Conservation (phyloP, 495 filamentous ascomycete genomes). For the Sphaerosporella brunnea region DNA sequence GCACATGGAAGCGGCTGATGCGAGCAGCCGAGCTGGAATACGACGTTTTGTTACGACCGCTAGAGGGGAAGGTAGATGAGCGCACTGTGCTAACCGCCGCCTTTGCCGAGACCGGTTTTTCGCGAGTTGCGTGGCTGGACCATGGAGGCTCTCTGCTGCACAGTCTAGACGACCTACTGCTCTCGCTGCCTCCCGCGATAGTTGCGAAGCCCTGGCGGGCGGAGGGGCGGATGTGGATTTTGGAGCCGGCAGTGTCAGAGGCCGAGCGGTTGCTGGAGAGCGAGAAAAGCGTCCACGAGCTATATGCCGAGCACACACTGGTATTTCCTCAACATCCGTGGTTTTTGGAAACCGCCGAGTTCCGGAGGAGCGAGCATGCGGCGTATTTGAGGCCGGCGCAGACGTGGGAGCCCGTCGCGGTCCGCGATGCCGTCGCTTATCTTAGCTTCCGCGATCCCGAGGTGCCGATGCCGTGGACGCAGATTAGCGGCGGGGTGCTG, state of each 20-base stretch:
- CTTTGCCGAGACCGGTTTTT: constrained; percentile 51
- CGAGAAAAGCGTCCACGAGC: too few species aligned
- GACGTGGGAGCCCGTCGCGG: constrained; percentile 48
- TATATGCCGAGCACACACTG: too few species aligned
- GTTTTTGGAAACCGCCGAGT: constrained; percentile 52
- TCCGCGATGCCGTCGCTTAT: constrained; percentile 49
- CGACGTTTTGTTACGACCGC: not conserved
- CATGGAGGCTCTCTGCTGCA: constrained; percentile 47
- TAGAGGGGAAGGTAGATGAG: constrained; percentile 40
- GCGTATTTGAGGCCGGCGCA: constrained; percentile 35
- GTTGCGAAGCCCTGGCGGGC: constrained; percentile 44
- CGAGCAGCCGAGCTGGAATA: constrained; percentile 4
- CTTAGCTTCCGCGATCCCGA: constrained; percentile 57
- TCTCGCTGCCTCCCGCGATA: constrained; percentile 43
- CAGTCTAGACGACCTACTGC: constrained; percentile 50
- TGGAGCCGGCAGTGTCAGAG: constrained; percentile 41
- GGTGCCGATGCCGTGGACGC: constrained; percentile 32
- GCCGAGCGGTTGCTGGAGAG: constrained; percentile 49
- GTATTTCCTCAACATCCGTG: constrained; percentile 63
- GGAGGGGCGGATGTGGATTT: constrained; percentile 36
- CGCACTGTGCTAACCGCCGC: constrained; percentile 46
- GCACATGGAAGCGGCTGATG: constrained; percentile 9
- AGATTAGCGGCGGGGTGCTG: too few species aligned
- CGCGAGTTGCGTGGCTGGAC: constrained; percentile 50
- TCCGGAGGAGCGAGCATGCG: constrained; percentile 40